phyloP scores from a whole-genome alignment of 2,329 filamentous ascomycete species.

The Cytospora chrysosperma region DNA sequence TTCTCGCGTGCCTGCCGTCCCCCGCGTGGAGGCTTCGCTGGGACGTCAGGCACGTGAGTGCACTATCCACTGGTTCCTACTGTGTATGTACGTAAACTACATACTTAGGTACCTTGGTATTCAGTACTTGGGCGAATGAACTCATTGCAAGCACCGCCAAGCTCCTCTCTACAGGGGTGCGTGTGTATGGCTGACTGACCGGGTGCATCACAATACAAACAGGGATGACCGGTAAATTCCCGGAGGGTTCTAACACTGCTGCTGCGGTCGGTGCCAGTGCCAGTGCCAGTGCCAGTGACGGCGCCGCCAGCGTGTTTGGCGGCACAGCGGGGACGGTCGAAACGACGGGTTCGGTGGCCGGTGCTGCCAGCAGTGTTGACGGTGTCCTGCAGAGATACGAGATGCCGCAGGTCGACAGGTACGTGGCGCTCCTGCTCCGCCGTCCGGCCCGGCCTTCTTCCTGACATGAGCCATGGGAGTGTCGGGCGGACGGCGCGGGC shows the following conservation, averaged over 20 bases:
- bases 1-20: not conserved
- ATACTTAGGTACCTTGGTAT: not conserved
- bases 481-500: not conserved
- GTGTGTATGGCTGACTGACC: no score
- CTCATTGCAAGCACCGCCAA: no score
- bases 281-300: not conserved
- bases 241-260: not conserved
- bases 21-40: no score
- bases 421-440: not conserved
- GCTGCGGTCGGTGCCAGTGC: not conserved
- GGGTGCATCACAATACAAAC: not conserved
- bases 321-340: not conserved
- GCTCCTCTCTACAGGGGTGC: no score
- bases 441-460: not conserved
- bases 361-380: not conserved
- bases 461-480: not conserved
- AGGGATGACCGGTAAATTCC: constrained; percentile 6
- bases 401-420: constrained; percentile 11
- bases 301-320: not conserved
- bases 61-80: not conserved
- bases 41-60: not conserved
- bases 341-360: not conserved
- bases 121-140: no score
- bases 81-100: not conserved
- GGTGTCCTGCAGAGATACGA: not conserved